Conservation (phyloP, 495 filamentous ascomycete species). For the Aspergillus saccharolyticus region DNA sequence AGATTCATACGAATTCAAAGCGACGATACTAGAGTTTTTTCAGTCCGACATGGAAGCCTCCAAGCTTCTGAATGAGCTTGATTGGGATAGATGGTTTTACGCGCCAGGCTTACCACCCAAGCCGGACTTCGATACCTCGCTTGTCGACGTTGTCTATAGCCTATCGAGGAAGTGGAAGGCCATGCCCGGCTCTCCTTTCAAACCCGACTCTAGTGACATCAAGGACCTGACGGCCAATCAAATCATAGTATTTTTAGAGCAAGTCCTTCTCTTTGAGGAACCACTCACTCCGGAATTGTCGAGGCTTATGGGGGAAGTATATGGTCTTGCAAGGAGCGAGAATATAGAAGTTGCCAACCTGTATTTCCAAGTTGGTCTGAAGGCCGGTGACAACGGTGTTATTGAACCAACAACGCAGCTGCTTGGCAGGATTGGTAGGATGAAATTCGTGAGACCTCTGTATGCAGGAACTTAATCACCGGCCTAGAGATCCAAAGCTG, state of each 20-base stretch:
- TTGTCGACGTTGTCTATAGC: conserved; percentile 79
- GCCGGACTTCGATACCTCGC: conserved; percentile 81
- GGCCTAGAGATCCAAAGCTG: conserved; percentile 7
- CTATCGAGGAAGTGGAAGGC: conserved; percentile 75
- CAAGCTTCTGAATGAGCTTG: conserved; percentile 61
- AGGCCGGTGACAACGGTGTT: conserved; percentile 59
- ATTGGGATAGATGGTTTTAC: conserved; percentile 89
- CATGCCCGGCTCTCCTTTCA: conserved; percentile 47
- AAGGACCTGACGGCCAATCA: conserved; percentile 75
- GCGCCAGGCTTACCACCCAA: conserved; percentile 80
- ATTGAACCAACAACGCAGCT: conserved; percentile 67
- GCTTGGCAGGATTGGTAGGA: conserved; percentile 76
- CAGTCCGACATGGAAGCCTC: conserved; percentile 57
- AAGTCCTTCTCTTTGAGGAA: conserved; percentile 56
- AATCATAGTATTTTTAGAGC: conserved; percentile 82
- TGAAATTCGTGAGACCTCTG: conserved; percentile 94
- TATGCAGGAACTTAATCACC: conserved; percentile 28
- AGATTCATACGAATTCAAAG: conserved; percentile 89
- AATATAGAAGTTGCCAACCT: conserved; percentile 82
- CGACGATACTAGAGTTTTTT: conserved; percentile 82
- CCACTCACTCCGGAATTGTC: conserved; percentile 59
- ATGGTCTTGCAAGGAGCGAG: conserved; percentile 60
- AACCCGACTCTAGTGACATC: conserved; percentile 64
- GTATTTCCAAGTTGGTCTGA: conserved; percentile 73
- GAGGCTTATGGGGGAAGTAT: conserved; percentile 63